phyloP scores from a whole-genome alignment of 139 green algal genomes.

The Chlorella sp. region DNA sequence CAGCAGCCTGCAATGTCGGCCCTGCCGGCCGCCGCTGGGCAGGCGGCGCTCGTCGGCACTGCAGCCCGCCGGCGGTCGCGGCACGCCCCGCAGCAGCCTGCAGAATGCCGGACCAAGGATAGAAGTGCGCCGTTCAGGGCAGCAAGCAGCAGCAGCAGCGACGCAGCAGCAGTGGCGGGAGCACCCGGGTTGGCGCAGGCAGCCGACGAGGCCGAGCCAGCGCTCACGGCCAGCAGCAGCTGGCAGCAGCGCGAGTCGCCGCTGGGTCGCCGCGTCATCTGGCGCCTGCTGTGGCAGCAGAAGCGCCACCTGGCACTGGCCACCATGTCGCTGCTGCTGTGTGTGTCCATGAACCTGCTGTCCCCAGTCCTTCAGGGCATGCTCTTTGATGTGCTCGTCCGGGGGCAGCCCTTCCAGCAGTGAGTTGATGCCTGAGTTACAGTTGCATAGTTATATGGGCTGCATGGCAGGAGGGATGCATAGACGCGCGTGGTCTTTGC shows the following conservation, averaged over 20 bases:
- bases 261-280: conserved; percentile 34
- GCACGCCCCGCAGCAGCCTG: not conserved
- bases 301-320: conserved; percentile 61
- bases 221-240: conserved; percentile 12
- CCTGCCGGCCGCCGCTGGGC: not conserved
- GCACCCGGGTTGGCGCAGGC: not conserved
- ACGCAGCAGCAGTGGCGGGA: not conserved
- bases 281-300: conserved; percentile 64
- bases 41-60: not conserved
- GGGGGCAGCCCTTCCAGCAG: conserved; percentile 58
- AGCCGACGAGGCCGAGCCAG: not conserved
- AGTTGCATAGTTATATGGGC: no score
- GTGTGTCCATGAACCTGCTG: conserved; percentile 83
- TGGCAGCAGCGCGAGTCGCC: conserved; percentile 27
- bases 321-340: conserved; percentile 64
- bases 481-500: not conserved
- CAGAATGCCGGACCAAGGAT: not conserved
- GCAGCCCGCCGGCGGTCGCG: not conserved
- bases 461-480: not conserved
- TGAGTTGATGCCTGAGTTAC: not conserved
- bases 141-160: not conserved
- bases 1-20: not conserved
- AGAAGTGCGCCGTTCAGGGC: not conserved
- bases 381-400: conserved; percentile 85
- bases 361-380: conserved; percentile 83